Conservation (phyloP, 106 monocot genomes). For the Dactylorhiza incarnata region DNA sequence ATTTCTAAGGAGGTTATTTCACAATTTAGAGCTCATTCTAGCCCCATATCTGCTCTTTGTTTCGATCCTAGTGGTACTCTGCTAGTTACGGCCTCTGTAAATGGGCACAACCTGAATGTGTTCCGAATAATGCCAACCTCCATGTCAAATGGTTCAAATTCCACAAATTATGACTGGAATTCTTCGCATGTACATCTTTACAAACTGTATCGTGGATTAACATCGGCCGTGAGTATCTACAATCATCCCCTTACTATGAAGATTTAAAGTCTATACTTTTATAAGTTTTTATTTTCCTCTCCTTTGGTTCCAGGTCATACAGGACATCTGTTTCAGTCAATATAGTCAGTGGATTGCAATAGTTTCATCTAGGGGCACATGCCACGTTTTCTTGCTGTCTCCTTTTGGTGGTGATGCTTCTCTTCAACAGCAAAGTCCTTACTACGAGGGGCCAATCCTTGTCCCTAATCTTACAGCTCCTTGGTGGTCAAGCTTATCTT, state of each 20-base stretch:
- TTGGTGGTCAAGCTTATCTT: constrained; percentile 78
- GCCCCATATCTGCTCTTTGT: constrained; percentile 96
- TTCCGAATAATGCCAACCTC: constrained; percentile 76
- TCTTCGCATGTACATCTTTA: constrained; percentile 90
- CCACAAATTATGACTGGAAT: constrained; percentile 67
- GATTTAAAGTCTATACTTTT: background rate
- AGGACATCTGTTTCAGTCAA: constrained; percentile 85
- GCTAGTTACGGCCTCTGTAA: constrained; percentile 84
- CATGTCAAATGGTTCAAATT: constrained; percentile 42
- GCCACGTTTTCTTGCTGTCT: constrained; percentile 78
- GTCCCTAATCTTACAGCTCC: constrained; percentile 58
- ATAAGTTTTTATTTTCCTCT: background rate
- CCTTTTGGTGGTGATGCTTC: constrained; percentile 89
- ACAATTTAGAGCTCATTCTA: constrained; percentile 89
- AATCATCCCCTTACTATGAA: background rate
- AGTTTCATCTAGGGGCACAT: constrained; percentile 82
- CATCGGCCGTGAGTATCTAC: constrained; percentile 63
- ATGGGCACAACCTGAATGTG: constrained; percentile 93
- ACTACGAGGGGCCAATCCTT: constrained; percentile 43
- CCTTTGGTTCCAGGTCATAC: constrained; percentile 58
- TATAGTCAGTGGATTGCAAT: constrained; percentile 93
- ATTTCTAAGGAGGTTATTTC: constrained; percentile 73
- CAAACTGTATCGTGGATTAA: constrained; percentile 91
- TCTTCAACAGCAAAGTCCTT: constrained; percentile 52
- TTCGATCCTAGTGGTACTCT: constrained; percentile 96